Evolutionary conservation across 306 rosid species (phyloP).

Genomic region (Dalbergia cultrata): DNA sequence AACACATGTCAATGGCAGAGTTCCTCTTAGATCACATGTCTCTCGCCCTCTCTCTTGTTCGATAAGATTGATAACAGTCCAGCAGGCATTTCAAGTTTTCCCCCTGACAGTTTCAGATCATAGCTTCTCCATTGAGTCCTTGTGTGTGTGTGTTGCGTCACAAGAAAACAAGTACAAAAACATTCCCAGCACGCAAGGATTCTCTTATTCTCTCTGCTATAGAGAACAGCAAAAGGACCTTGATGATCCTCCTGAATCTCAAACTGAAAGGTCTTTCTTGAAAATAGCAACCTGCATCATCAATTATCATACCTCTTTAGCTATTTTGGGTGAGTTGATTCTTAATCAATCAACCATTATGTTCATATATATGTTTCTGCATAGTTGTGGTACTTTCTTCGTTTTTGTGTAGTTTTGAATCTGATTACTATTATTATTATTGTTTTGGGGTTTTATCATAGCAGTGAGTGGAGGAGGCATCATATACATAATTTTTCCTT

Average conservation of each 20-base stretch:
- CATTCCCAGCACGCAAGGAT: conserved; percentile 24
- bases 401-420: not conserved
- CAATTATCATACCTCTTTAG: conserved; percentile 1
- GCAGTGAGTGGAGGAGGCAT: not conserved
- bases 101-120: conserved; percentile 1
- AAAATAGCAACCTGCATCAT: conserved; percentile 22
- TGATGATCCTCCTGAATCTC: not conserved
- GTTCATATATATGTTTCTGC: not conserved
- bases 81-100: conserved; percentile 29
- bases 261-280: not conserved
- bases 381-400: not conserved
- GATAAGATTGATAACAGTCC: conserved; percentile 21
- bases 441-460: not conserved
- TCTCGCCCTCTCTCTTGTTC: conserved; percentile 47
- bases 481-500: not conserved
- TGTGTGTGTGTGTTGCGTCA: conserved; percentile 15
- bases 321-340: conserved; percentile 47
- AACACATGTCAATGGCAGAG: conserved; percentile 48
- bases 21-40: conserved; percentile 59
- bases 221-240: conserved; percentile 9
- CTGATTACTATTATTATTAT: conserved; percentile 16
- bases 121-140: not conserved
- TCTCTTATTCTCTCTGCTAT: not conserved
- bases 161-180: conserved; percentile 25
- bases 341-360: not conserved